Base-by-base conservation (phyloP, 2,329 filamentous ascomycete species). In the Geoglossum cookeanum region DNA sequence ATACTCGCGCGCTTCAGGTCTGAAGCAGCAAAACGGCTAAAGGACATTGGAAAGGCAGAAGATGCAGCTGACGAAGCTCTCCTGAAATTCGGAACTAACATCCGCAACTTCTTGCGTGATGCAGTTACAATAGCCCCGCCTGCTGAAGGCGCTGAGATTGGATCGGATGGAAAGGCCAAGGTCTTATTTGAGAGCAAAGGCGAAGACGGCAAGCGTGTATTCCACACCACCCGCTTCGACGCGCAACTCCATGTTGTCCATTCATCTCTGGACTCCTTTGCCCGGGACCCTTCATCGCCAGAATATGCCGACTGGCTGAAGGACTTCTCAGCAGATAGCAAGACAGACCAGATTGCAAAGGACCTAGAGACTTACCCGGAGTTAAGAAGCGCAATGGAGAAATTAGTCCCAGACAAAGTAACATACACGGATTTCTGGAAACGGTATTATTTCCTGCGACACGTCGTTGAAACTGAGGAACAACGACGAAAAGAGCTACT, bases 171-270 rank as follows among this genome's bases (percentile, higher is more conserved):
- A 60, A 62, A 59, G n/a, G 75, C 68, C 62, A 75, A 84, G 54
- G 80, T 95, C 35, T 75, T 96, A 3, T 98, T 97, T 65, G 92
- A 97, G 72, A 94, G 87, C 66, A 94, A 91, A 68, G 91, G 96
- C 69, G 79, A 81, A 4, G 77, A 79, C 55, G 91, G 90, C 30
- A 96, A 92, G 75, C 79, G 92, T 57, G 88, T 97, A 15, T 94
- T 97, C 61, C 92, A 98, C 68, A 87, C 88, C 1, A 95, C 89
- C 55, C 79, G 92, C 60, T 91, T 96, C 67, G 92, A 98, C 66
- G 92, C 92, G 0, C 92, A 97, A 70, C 74, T 98, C 60, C 91
- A 98, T 67, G 89, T 94, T 37, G 90, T 98, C 59, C 92, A 98
- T 69, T 90, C 87, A 3, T 85, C 82, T 22, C 70, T 83, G 44